Base-by-base conservation (phyloP, 2,329 filamentous ascomycete genomes). In the Epichloe sylvatica region DNA sequence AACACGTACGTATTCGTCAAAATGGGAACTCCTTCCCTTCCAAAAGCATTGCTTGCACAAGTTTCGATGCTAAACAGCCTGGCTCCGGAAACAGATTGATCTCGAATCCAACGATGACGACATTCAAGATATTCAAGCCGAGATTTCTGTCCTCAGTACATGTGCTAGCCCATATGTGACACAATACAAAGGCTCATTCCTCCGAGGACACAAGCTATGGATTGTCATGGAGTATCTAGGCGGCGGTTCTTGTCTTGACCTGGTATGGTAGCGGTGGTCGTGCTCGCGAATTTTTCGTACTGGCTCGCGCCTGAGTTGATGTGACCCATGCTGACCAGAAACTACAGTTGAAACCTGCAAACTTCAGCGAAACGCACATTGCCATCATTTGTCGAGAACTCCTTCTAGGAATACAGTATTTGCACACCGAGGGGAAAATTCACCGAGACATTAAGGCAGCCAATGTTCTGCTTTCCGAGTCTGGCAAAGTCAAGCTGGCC, bases 221-320 rank as follows among this genome's bases (percentile, higher is more conserved):
- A 98, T 98, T 62, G 88, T 97, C 51, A 98, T 98, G 92, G 92
- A 98, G 67, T 98, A 85, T 62, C 73, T 98, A 11, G 92, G 92
- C 5, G 92, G 92, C 55, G 92, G 92, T 39, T 97, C 92, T 17
- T 96, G 92, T 64, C 75, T 96, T 56, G 92, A 98, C 65, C 67
- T 98, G 73, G 86, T 94, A 77, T 60, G 74, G 34, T 34, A 6
- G 35, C 50, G 21, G 9, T 30, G 39, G 25, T 13, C 21, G 19
- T 34, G 19, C 8, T 38, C 37, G 8, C 15, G 3, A 43, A 5
- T 33, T 12, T 12, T 15, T 17, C 13, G 7, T 13, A n/a, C 13
- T 4, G 12, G 23, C 23, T 21, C 8, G 9, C n/a, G 23, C 46
- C 33, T 19, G 12, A 11, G 3, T 8, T 13, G 8, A n/a, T 37